Base-by-base conservation (phyloP, 331 rosid species). In the Cucumis variabilis region DNA sequence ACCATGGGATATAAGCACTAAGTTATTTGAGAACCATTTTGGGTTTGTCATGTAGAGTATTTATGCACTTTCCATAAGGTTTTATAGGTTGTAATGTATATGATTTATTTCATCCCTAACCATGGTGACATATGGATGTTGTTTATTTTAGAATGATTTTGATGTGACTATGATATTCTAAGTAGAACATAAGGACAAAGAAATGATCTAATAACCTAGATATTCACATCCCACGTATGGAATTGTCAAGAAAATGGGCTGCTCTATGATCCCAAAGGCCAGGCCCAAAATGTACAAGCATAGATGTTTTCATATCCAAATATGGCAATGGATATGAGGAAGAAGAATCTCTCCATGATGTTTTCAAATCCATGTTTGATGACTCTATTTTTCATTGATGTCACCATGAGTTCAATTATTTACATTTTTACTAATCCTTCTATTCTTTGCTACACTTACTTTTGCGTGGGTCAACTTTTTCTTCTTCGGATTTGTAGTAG, bases 301-400 rank as follows among this genome's bases (percentile, higher is more conserved):
- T 98, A 97, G 72, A 97, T 97, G 99, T 95, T 97, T 87, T 95
- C 98, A 25, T 98, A 97, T 93, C 99, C 99, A 25, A 97, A 95
- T 90, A 97, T 95, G 99, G 99, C 99, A 69, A 94, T 96, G 98
- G 99, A 97, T 89, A 97, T 97, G 99, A 97, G 95, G 99, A 97
- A 97, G 96, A 97, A 97, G 89, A 97, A 97, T 87, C 98, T 97
- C 76, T 97, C 99, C 25, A 97, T 97, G 99, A 95, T 97, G 74
- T 87, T n/a, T n/a, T n/a, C n/a, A n/a, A n/a, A n/a, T 87, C 68
- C 86, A 27, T 80, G n/a, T 33, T 27, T 2, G 73, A 48, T 66
- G 46, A 37, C 41, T 17, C 24, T 37, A 17, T 84, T 84, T 70
- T 84, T 84, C 14, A 7, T 11, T 46, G 65, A 21, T 84, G 16